A percentile compares a stretch with the other conserved stretches of the same genome.
These are phyloP conservation scores for Corynascus novoguineensis DNA, from an alignment of 495 filamentous ascomycete genomes.

Conservation along the genomic window DNA sequence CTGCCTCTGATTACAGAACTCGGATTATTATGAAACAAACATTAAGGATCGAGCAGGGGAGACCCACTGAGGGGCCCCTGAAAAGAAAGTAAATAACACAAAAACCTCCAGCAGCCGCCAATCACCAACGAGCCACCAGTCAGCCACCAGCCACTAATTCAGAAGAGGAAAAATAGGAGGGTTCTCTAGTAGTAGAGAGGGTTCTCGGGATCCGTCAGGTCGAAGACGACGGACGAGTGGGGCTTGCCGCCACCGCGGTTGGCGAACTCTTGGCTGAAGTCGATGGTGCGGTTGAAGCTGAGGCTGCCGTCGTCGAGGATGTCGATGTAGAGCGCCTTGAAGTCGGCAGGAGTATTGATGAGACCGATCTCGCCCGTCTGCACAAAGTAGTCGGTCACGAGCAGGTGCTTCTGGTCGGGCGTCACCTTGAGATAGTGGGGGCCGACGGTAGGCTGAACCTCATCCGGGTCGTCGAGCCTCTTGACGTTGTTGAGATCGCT, in stretches of 20 bases:
- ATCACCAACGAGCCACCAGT: neutral
- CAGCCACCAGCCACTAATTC: neutral
- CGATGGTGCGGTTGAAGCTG: conserved; percentile 53
- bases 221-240: conserved; percentile 55
- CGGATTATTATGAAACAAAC: no score
- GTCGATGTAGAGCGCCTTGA: conserved; percentile 58
- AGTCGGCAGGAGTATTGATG: conserved; percentile 59
- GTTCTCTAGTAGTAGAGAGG: conserved; percentile 39
- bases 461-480: conserved; percentile 55
- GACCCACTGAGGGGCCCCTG: neutral
- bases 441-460: conserved; percentile 53
- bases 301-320: conserved; percentile 50
- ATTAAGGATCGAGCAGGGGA: no score
- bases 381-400: conserved; percentile 62
- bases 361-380: conserved; percentile 57
- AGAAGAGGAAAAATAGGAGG: no score
- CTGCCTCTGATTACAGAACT: no score
- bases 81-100: no score
- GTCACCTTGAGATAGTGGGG: conserved; percentile 62
- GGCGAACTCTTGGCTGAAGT: conserved; percentile 49
- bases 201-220: conserved; percentile 48
- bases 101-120: neutral
- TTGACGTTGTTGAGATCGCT: conserved; percentile 54
- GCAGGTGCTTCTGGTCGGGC: conserved; percentile 57
- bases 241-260: conserved; percentile 55